Evolutionary conservation across 2,329 filamentous ascomycete species (phyloP), one percentile per base, ranked within the genome.

Genomic region (Cladophialophora carrionii): DNA sequence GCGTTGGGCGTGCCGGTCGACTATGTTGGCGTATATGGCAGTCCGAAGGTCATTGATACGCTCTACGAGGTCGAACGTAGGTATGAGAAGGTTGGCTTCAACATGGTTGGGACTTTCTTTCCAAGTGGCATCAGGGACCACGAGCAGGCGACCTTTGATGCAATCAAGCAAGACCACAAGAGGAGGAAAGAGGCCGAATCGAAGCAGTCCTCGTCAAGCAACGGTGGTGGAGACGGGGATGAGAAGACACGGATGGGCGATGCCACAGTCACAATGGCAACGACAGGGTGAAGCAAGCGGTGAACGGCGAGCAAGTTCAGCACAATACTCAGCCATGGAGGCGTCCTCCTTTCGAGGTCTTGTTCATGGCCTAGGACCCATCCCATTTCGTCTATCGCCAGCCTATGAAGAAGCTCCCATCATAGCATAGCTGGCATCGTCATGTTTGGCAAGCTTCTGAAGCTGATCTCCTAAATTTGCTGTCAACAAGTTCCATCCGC

Each of bases 61-160:
- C 66, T 77, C 17, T 71, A 73, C 57, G 71, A 71, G 32, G 67
- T 73, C 0, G 76, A 77, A 66, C 68, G 71, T 57, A 64, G 65
- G 31, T 76, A 76, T 55, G 72, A 73, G n/a, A 64, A 71, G 59
- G 53, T 77, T n/a, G 76, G 76, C 1, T 68, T 65, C 31, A 74
- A 72, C 46, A 71, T 77, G 69, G 56, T 71, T 10, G 71, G 68
- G 3, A 72, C 71, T 2, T 77, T 76, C 64, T 77, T 76, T 29
- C 75, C 75, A 3, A 57, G 64, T 14, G 56, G 57, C 26, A 46
- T 68, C 3, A 26, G 61, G 9, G 52, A 54, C 52, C 24, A 54
- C 17, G 52, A 54, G 31, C 52, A 54, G 52, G 52, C 52, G 4
- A 32, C 17, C 32, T 54, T 54, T 26, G 52, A 54, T 54, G 29